phyloP scores from a whole-genome alignment of 2,329 filamentous ascomycete species.

The Penicillium sp. region DNA sequence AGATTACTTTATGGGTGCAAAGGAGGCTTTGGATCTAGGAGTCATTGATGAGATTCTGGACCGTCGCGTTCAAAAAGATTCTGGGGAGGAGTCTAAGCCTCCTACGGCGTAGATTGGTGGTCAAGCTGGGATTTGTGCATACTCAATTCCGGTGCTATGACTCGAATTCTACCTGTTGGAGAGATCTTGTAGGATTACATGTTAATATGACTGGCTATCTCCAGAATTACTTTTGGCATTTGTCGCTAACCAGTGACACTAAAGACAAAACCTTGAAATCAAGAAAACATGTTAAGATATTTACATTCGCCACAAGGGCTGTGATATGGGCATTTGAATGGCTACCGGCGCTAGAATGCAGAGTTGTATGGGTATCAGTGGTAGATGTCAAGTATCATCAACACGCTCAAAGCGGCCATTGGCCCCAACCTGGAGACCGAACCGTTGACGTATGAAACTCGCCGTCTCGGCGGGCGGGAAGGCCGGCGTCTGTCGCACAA shows the following conservation, averaged over 20 bases:
- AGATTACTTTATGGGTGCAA: slow-evolving; percentile 88
- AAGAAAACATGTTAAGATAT: neutral
- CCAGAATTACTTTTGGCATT: neutral
- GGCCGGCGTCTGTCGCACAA: slow-evolving; percentile 23
- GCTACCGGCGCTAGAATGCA: neutral
- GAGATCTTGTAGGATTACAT: neutral
- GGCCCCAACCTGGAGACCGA: slow-evolving; percentile 39
- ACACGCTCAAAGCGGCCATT: slow-evolving; percentile 38
- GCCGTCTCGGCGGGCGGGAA: slow-evolving; percentile 39
- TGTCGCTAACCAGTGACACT: too few species aligned
- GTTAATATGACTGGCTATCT: neutral
- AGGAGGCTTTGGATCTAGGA: slow-evolving; percentile 85
- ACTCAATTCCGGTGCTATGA: neutral
- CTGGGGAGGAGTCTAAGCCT: slow-evolving; percentile 26
- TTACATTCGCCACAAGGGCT: neutral
- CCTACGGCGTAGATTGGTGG: slow-evolving; percentile 15
- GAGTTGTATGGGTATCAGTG: slow-evolving; percentile 2
- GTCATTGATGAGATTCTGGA: slow-evolving; percentile 87
- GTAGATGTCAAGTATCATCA: slow-evolving; percentile 10
- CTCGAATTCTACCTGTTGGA: neutral
- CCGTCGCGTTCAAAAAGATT: slow-evolving; percentile 35
- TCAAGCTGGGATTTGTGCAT: neutral
- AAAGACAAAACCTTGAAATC: too few species aligned
- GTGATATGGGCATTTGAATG: too few species aligned
- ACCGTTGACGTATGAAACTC: slow-evolving; percentile 39